Percentiles rank a stretch among this genome's conserved stretches.
Conservation (phyloP, 2,329 filamentous ascomycete genomes). For the Leptographium procerum region DNA sequence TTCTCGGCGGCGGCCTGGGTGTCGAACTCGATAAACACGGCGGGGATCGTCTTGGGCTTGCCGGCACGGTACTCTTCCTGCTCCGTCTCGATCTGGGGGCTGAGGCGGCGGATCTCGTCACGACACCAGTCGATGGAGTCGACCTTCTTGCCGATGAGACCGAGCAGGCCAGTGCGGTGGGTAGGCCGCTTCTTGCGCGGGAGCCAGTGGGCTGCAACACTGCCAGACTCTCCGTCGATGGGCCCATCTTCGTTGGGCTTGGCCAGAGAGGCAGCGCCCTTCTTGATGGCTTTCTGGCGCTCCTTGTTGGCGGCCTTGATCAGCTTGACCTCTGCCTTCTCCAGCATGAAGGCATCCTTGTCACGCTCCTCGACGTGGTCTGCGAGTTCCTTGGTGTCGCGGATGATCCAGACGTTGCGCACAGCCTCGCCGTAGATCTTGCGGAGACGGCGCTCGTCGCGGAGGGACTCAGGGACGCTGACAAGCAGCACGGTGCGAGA, state of each 20-base stretch:
- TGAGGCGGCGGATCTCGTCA: slow-evolving; percentile 61
- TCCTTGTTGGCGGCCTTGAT: slow-evolving; percentile 67
- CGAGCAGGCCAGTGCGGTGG: slow-evolving; percentile 58
- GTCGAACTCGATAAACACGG: slow-evolving; percentile 85
- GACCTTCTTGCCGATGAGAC: slow-evolving; percentile 72
- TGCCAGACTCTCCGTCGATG: slow-evolving; percentile 53
- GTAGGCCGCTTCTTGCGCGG: slow-evolving; percentile 62
- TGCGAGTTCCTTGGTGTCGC: slow-evolving; percentile 65
- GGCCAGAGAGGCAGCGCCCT: slow-evolving; percentile 32
- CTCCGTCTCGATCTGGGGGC: slow-evolving; percentile 56
- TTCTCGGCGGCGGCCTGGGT: slow-evolving; percentile 73
- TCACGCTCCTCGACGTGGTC: slow-evolving; percentile 75
- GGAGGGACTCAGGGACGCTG: slow-evolving; percentile 67
- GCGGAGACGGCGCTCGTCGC: slow-evolving; percentile 64
- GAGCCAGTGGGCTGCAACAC: slow-evolving; percentile 64
- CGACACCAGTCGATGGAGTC: slow-evolving; percentile 91
- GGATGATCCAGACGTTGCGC: slow-evolving; percentile 73
- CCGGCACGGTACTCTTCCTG: slow-evolving; percentile 57
- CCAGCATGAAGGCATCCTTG: slow-evolving; percentile 67
- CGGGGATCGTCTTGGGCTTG: slow-evolving; percentile 54
- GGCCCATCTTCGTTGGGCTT: slow-evolving; percentile 28
- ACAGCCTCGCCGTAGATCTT: slow-evolving; percentile 75
- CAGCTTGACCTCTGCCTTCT: slow-evolving; percentile 76
- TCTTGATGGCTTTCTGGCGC: slow-evolving; percentile 57
- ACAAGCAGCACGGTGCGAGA: slow-evolving; percentile 87